Evolutionary conservation across 257 asterid genomes (phyloP).

Genomic region (Solanum ossicruentum): DNA sequence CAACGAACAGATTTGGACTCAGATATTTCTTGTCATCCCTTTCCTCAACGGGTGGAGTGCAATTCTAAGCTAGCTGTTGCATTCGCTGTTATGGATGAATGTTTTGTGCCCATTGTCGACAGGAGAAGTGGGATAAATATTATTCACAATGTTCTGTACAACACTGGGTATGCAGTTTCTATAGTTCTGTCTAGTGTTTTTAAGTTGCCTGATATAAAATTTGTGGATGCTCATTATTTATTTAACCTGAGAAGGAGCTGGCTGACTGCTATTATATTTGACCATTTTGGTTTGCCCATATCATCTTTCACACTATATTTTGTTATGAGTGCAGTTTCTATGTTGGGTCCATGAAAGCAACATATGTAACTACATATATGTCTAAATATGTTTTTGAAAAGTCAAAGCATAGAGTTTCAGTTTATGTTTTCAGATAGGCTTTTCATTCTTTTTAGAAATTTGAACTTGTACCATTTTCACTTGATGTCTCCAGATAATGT

Average conservation of each 20-base stretch:
- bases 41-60: conserved; percentile 17
- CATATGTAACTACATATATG: background rate
- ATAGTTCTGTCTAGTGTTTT: background rate
- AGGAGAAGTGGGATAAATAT: conserved; percentile 81
- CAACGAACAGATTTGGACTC: conserved; percentile 59
- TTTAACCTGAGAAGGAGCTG: background rate
- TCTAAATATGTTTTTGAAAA: background rate
- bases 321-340: background rate
- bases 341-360: background rate
- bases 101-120: conserved; percentile 84
- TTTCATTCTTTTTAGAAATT: background rate
- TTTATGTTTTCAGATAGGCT: background rate
- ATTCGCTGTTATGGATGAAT: conserved; percentile 80
- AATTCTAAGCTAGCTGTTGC: conserved; percentile 91
- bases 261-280: background rate
- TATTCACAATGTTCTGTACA: conserved; percentile 15
- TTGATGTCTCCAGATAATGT: background rate
- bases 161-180: conserved; percentile 6
- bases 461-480: background rate
- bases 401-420: background rate
- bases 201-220: background rate
- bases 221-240: background rate
- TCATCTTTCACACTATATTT: background rate
- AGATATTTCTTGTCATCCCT: conserved; percentile 17
- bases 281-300: background rate